A percentile compares a stretch with the other conserved stretches of the same genome.
Evolutionary conservation across 2,329 filamentous ascomycete species (phyloP).

Genomic region (Ustulina deusta): DNA sequence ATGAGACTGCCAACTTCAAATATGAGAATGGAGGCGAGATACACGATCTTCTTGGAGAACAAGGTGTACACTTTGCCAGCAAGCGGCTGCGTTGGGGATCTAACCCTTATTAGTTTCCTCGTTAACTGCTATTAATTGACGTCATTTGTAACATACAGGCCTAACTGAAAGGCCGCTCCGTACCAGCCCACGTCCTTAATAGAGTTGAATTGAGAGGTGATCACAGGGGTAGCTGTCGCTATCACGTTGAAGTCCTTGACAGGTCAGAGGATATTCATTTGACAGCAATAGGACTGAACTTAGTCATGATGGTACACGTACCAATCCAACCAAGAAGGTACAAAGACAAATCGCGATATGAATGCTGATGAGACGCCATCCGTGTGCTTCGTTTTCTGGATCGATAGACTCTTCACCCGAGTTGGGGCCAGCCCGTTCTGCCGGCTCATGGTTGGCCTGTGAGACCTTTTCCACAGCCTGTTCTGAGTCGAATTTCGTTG

Average conservation of each 20-base stretch:
- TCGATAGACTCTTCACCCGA: too few species aligned
- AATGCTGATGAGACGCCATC: conserved; percentile 30
- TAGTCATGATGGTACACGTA: conserved; percentile 17
- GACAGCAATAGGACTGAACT: neutral
- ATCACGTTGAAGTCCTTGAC: conserved; percentile 22
- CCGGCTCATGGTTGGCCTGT: too few species aligned
- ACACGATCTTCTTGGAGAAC: conserved; percentile 1
- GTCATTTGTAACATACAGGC: too few species aligned
- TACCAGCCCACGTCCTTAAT: conserved; percentile 39
- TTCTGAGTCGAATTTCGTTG: too few species aligned
- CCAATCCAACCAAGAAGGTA: conserved; percentile 39
- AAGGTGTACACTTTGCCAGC: conserved; percentile 32
- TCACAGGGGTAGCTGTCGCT: conserved; percentile 24
- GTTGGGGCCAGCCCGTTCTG: too few species aligned
- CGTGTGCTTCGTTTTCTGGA: conserved; percentile 36
- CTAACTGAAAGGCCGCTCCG: conserved; percentile 18
- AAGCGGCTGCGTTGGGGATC: conserved; percentile 28
- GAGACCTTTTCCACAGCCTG: too few species aligned
- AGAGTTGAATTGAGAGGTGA: conserved; percentile 37
- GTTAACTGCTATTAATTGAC: too few species aligned
- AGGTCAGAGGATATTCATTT: too few species aligned
- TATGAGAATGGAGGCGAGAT: neutral
- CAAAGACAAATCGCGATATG: conserved; percentile 36
- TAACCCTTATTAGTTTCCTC: neutral
- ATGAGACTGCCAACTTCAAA: conserved; percentile 10